Percentiles rank a stretch among this genome's conserved stretches.
Conservation (phyloP, 2,329 filamentous ascomycete genomes). For the Cyanodermella asteris region DNA sequence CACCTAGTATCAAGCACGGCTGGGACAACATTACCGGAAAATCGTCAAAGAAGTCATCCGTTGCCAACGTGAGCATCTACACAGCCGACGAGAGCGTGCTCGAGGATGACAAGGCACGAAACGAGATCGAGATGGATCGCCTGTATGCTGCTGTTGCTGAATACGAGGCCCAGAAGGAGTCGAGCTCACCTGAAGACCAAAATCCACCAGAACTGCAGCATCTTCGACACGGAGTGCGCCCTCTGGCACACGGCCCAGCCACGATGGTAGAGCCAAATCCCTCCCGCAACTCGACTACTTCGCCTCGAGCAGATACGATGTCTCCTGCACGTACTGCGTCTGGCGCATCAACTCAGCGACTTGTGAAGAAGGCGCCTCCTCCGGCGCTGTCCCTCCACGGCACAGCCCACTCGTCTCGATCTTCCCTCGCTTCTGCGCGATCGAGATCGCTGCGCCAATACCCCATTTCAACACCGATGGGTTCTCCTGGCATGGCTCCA, state of each 20-base stretch:
- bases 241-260: too few species aligned
- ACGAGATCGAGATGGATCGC: slow-evolving; percentile 66
- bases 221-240: slow-evolving; percentile 10
- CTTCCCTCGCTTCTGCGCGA: slow-evolving; percentile 17
- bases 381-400: slow-evolving; percentile 19
- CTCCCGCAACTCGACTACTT: slow-evolving; percentile 3
- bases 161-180: slow-evolving; percentile 40
- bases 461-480: slow-evolving; percentile 33
- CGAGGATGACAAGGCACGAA: slow-evolving; percentile 48
- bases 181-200: slow-evolving; percentile 6
- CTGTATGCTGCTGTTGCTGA: slow-evolving; percentile 86
- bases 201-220: slow-evolving; percentile 13
- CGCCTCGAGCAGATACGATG: slow-evolving; percentile 9
- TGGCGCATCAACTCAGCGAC: slow-evolving; percentile 7
- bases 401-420: slow-evolving; percentile 14
- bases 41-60: slow-evolving; percentile 14
- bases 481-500: slow-evolving; percentile 22
- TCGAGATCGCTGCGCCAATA: too few species aligned
- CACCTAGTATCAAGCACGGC: slow-evolving; percentile 14
- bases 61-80: slow-evolving; percentile 38
- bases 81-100: slow-evolving; percentile 61
- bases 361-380: slow-evolving; percentile 17
- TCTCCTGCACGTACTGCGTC: slow-evolving; percentile 5
- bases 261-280: slow-evolving; percentile 2
- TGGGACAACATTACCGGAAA: slow-evolving; percentile 17